These are phyloP conservation scores for Cucumis melo DNA, from an alignment of 306 rosid species.

Conservation along the genomic window DNA sequence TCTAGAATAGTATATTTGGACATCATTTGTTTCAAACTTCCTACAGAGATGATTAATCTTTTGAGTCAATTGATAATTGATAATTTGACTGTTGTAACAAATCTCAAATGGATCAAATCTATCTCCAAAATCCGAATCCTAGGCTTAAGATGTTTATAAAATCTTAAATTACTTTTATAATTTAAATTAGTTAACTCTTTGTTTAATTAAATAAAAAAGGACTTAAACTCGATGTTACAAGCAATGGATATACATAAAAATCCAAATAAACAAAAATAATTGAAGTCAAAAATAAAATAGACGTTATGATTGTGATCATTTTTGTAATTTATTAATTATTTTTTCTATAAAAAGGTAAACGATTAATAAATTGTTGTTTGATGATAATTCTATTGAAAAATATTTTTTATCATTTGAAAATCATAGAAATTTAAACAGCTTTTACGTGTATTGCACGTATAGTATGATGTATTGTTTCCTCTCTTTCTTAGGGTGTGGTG, in stretches of 20 bases:
- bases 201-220: background rate
- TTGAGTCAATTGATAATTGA: too few species aligned
- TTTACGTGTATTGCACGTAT: background rate
- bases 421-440: background rate
- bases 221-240: background rate
- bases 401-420: background rate
- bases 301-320: background rate
- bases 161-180: too few species aligned
- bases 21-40: too few species aligned
- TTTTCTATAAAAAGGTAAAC: background rate
- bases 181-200: background rate
- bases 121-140: too few species aligned
- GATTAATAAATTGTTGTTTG: background rate
- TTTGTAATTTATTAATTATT: background rate
- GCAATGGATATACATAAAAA: background rate
- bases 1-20: too few species aligned
- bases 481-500: too few species aligned
- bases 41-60: too few species aligned
- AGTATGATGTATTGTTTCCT: background rate
- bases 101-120: too few species aligned
- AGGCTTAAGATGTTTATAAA: too few species aligned
- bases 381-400: background rate
- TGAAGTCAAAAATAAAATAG: background rate
- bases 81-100: too few species aligned
- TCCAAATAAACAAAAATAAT: background rate